Conservation (phyloP, 805 yeast genomes). For the Sugiyamaella floridensis region DNA sequence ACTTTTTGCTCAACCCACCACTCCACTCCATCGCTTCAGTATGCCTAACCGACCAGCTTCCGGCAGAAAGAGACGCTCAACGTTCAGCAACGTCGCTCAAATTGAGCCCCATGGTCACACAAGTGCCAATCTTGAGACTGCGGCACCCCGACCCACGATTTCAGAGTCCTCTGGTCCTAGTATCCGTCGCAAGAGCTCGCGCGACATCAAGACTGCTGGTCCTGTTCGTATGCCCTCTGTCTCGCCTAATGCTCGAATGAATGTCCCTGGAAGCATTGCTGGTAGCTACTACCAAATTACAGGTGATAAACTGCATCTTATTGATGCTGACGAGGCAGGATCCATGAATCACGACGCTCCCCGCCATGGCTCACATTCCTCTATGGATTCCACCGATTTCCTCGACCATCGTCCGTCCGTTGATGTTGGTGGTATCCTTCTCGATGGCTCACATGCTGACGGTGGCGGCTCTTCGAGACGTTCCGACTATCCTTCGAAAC, state of each 20-base stretch:
- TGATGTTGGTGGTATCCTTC: background rate
- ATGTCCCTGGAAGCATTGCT: background rate
- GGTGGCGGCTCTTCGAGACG: background rate
- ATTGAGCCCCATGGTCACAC: conserved; percentile 16
- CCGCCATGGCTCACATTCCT: background rate
- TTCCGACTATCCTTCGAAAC: background rate
- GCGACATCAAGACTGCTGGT: background rate
- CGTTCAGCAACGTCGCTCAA: conserved; percentile 15
- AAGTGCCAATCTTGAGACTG: background rate
- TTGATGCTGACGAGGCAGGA: conserved; percentile 9
- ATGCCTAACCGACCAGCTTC: background rate
- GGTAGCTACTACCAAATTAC: conserved; percentile 14
- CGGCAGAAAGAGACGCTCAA: conserved; percentile 14
- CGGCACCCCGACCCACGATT: background rate
- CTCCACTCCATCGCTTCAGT: background rate
- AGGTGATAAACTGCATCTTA: conserved; percentile 7
- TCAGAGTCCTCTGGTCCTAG: background rate
- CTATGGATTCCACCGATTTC: conserved; percentile 14
- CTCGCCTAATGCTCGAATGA: background rate
- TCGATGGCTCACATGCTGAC: background rate
- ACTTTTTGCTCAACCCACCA: background rate
- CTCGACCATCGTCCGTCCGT: conserved; percentile 16
- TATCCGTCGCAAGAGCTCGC: background rate
- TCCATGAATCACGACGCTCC: conserved; percentile 4
- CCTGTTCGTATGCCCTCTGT: background rate